phyloP scores from a whole-genome alignment of 176 grass and related monocot species.

The Stipa capillata region DNA sequence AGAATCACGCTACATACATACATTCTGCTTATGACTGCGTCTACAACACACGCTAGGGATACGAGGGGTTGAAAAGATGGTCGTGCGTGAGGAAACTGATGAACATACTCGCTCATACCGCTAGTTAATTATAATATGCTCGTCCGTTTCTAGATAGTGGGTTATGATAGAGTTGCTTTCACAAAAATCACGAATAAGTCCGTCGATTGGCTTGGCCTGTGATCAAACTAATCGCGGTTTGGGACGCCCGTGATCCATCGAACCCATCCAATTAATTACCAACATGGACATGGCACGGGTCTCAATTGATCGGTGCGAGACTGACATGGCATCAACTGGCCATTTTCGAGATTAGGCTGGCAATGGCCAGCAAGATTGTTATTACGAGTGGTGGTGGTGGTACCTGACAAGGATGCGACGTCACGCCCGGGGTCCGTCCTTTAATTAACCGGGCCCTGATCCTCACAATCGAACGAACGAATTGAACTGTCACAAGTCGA shows the following conservation, averaged over 20 bases:
- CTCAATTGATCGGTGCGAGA: background rate
- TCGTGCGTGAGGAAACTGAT: too few species aligned
- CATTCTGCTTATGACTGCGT: too few species aligned
- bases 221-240: background rate
- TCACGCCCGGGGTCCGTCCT: background rate
- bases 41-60: too few species aligned
- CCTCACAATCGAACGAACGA: background rate
- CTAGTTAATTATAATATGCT: too few species aligned
- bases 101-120: too few species aligned
- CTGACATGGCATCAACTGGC: conserved; percentile 21
- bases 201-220: background rate
- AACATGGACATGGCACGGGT: background rate
- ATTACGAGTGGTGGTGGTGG: background rate
- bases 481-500: background rate
- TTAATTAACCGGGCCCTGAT: too few species aligned
- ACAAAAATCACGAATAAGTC: background rate
- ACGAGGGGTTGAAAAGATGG: too few species aligned
- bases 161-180: background rate
- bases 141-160: too few species aligned
- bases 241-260: background rate
- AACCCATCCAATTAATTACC: too few species aligned
- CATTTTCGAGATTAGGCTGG: background rate
- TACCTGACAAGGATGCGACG: background rate
- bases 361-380: too few species aligned
- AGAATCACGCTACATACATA: too few species aligned